phyloP scores from a whole-genome alignment of 2,329 filamentous ascomycete species.

The Fusarium pseudocircinatum region DNA sequence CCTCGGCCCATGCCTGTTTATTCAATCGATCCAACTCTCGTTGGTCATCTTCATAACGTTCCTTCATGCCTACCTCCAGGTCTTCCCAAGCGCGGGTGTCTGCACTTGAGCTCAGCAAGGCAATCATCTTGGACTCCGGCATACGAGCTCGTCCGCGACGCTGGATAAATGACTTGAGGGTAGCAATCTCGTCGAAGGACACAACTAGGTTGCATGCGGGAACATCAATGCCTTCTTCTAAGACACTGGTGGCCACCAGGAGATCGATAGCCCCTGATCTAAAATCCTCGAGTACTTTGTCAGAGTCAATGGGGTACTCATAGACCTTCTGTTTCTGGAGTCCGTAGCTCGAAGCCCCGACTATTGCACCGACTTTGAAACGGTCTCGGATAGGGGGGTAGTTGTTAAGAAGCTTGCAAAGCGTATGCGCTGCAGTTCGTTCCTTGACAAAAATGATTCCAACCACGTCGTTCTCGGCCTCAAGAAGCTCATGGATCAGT shows the following conservation, averaged over 20 bases:
- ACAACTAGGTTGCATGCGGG: constrained; percentile 70
- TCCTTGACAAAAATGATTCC: constrained; percentile 76
- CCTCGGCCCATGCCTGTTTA: constrained; percentile 57
- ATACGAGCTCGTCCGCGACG: constrained; percentile 64
- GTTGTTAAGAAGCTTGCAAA: constrained; percentile 65
- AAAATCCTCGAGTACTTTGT: constrained; percentile 58
- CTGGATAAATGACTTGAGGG: constrained; percentile 68
- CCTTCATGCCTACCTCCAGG: constrained; percentile 79
- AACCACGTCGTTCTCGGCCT: constrained; percentile 53
- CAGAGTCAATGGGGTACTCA: constrained; percentile 47
- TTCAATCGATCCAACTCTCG: constrained; percentile 59
- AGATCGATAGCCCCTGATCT: constrained; percentile 64
- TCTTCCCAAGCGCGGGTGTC: constrained; percentile 64
- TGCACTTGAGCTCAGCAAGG: constrained; percentile 48
- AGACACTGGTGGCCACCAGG: constrained; percentile 69
- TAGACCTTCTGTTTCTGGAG: constrained; percentile 53
- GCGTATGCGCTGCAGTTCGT: constrained; percentile 67
- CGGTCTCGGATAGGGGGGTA: constrained; percentile 59
- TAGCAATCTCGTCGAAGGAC: constrained; percentile 62
- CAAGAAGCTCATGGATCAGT: constrained; percentile 63
- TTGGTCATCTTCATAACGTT: constrained; percentile 72
- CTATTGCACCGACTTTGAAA: constrained; percentile 64
- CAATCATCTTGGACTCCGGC: constrained; percentile 59
- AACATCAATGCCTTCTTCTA: constrained; percentile 76
- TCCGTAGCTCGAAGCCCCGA: constrained; percentile 59